Conservation (phyloP, 1,139 yeast species). For the Eremothecium cymbalariae region DNA sequence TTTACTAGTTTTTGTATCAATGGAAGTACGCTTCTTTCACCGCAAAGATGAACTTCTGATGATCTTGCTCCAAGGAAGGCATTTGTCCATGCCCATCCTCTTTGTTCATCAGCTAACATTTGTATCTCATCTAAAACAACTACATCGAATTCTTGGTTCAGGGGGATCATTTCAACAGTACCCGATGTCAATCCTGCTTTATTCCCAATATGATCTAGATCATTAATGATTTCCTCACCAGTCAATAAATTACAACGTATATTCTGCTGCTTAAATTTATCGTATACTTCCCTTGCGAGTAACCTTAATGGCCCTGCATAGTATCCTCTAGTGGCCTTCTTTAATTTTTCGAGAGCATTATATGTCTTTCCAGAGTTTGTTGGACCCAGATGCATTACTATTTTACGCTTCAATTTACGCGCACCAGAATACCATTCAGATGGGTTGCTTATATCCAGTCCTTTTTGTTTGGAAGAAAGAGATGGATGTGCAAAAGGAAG, state of each 20-base stretch:
- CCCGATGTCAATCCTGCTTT: slow-evolving; percentile 73
- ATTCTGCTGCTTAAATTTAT: slow-evolving; percentile 59
- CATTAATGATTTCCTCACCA: slow-evolving; percentile 84
- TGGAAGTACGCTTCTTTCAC: slow-evolving; percentile 76
- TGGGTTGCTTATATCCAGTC: slow-evolving; percentile 53
- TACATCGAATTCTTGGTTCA: slow-evolving; percentile 61
- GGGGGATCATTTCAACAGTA: slow-evolving; percentile 88
- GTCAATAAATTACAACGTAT: slow-evolving; percentile 76
- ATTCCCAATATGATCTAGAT: slow-evolving; percentile 59
- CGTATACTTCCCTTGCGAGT: slow-evolving; percentile 85
- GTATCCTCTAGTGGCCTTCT: slow-evolving; percentile 68
- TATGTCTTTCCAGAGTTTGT: slow-evolving; percentile 97
- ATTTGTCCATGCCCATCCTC: slow-evolving; percentile 96
- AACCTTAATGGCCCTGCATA: slow-evolving; percentile 92
- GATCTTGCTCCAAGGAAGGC: slow-evolving; percentile 86
- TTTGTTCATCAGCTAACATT: slow-evolving; percentile 68
- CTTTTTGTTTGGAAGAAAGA: slow-evolving; percentile 13
- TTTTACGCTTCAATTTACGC: slow-evolving; percentile 65
- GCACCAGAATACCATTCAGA: slow-evolving; percentile 88
- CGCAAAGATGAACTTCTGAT: slow-evolving; percentile 82
- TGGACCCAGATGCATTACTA: slow-evolving; percentile 91
- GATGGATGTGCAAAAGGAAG: slow-evolving; percentile 18
- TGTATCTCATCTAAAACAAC: slow-evolving; percentile 95
- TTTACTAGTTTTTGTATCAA: slow-evolving; percentile 50
- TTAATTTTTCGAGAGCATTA: slow-evolving; percentile 63